Percentiles rank a stretch among this genome's conserved stretches.
Conservation (phyloP, 192 early-diverging fungal genomes). For the Coemansia nantahalensis region DNA sequence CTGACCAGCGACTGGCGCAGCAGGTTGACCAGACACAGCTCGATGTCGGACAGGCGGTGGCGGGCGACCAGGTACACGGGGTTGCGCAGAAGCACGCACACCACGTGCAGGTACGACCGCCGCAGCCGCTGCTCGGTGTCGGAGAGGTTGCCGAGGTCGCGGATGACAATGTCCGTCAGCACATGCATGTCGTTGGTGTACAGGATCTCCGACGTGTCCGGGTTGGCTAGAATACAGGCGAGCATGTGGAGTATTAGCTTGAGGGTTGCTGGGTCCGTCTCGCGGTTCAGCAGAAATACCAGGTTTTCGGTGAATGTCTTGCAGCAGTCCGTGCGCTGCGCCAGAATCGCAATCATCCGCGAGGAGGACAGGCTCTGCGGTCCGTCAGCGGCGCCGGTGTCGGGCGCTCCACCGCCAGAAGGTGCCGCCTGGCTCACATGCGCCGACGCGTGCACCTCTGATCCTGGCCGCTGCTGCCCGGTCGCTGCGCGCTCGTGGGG, state of each 20-base stretch:
- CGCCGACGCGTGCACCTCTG: not conserved
- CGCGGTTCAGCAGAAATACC: slow-evolving; percentile 90
- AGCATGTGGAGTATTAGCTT: slow-evolving; percentile 67
- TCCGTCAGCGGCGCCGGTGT: no score
- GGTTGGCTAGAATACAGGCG: slow-evolving; percentile 63
- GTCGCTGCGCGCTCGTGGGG: not conserved
- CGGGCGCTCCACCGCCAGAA: not conserved
- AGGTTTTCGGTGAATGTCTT: slow-evolving; percentile 87
- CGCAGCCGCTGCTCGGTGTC: slow-evolving; percentile 66
- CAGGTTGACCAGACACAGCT: slow-evolving; percentile 47
- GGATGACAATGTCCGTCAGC: slow-evolving; percentile 80
- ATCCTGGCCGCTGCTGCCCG: not conserved
- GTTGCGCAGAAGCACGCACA: slow-evolving; percentile 64
- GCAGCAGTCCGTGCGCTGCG: slow-evolving; percentile 46
- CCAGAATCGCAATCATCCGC: slow-evolving; percentile 15
- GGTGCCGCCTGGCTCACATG: no score
- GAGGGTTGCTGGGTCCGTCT: slow-evolving; percentile 58
- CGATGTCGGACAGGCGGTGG: slow-evolving; percentile 48
- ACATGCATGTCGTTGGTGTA: slow-evolving; percentile 93
- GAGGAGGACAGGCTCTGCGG: no score
- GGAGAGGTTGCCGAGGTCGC: slow-evolving; percentile 76
- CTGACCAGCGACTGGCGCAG: slow-evolving; percentile 45
- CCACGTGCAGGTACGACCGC: slow-evolving; percentile 65
- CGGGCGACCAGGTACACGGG: slow-evolving; percentile 50
- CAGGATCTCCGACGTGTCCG: slow-evolving; percentile 65